Evolutionary conservation across 2,329 filamentous ascomycete species (phyloP), one percentile per base, ranked within the genome.

Genomic region (Lachnellula suecica): DNA sequence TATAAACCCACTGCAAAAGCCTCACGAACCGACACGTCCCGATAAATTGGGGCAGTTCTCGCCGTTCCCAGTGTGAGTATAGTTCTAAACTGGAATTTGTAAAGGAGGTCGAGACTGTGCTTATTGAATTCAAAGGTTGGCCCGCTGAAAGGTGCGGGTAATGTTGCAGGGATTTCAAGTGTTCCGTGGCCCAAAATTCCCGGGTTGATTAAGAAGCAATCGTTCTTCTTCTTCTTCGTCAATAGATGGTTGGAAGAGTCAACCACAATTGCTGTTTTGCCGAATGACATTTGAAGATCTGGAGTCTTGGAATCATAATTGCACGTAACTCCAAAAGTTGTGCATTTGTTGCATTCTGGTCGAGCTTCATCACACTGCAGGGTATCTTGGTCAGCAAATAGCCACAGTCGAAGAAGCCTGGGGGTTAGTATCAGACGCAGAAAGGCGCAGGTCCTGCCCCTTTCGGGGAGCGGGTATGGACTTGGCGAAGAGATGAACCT

Each of bases 361-460:
- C 70, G 75, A 2, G 60, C 57, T 60, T 83, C 79, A 59, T 83
- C 81, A 55, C 80, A 84, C 78, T 81, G 47, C 24, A 46, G 29
- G 23, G 19, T 24, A n/a, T n/a, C n/a, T n/a, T n/a, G n/a, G 23
- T 31, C 24, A 29, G 45, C 27, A 15, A 8, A 24, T 29, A 41
- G 19, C 50, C 50, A 40, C 31, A 35, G 31, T 8, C 13, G 15
- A n/a, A n/a, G n/a, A n/a, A n/a, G n/a, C n/a, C n/a, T n/a, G n/a
- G n/a, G n/a, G n/a, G n/a, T n/a, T n/a, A n/a, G n/a, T n/a, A n/a
- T n/a, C n/a, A n/a, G n/a, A n/a, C n/a, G n/a, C n/a, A n/a, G n/a
- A n/a, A n/a, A n/a, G n/a, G n/a, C n/a, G n/a, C n/a, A n/a, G n/a
- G n/a, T n/a, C n/a, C n/a, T n/a, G n/a, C n/a, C n/a, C n/a, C n/a